Base-by-base conservation (phyloP, 805 yeast species). In the Starmera amethionina region DNA sequence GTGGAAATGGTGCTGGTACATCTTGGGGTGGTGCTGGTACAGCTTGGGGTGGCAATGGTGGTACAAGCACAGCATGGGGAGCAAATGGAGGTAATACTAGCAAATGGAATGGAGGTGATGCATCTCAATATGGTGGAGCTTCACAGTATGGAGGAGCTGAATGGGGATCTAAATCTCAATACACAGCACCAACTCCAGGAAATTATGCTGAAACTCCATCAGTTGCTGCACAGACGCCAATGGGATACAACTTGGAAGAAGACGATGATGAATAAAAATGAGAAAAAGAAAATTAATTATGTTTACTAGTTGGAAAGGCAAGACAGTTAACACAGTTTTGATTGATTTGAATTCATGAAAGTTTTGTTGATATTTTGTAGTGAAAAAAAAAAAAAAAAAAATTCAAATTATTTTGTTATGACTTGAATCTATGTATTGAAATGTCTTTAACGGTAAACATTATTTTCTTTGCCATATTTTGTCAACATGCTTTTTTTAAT, bases 11-110 rank as follows among this genome's bases (percentile, higher is more conserved):
- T 32, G 64, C 64, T 40, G 66, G 68, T 4, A 61, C 73, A 8
- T 59, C 72, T 2, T 69, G 72, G 67, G 66, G 65, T 37, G 58
- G 52, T 16, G 60, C 56, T 35, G 58, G 53, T 60, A 54, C 62
- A 33, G 49, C 35, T 4, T 89, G 99, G 58, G 68, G 67, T 16
- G 59, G 41, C 45, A 44, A 10, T 32, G 49, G 30, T 33, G 39
- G 40, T 42, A 51, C 63, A 56, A 64, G 69, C 30, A 61, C 72
- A 39, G 57, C 72, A 11, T 70, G 74, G 56, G 65, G 67, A 22
- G 56, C 54, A 16, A 60, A 56, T 42, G 63, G 61, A 30, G 68
- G 68, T 16, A 62, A 64, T 30, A 63, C 68, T 14, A 68, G 76
- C 48, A 54, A 70, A 9, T 66, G 72, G 62, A 22, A 22, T 22